Evolutionary conservation across 768 basidiomycete genomes (phyloP).

Genomic region (Hypholoma sublateritium): DNA sequence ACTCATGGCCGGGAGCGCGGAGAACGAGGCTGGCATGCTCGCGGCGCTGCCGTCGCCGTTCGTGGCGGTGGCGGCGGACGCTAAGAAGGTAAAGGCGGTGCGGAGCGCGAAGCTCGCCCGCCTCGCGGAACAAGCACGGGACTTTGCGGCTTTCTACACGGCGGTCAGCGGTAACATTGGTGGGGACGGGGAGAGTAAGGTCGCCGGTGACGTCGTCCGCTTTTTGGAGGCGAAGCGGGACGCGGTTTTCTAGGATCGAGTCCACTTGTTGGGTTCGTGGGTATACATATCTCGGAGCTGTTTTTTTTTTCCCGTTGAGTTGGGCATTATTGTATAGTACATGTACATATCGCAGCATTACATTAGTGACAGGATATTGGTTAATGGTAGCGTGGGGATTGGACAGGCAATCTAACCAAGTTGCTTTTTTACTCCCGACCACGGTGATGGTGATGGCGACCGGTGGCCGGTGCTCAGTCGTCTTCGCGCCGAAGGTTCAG

Average conservation of each 20-base stretch:
- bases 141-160: constrained; percentile 49
- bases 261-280: background rate
- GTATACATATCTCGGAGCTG: too few species aligned
- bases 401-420: too few species aligned
- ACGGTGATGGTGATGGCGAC: too few species aligned
- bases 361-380: background rate
- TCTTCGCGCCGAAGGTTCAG: background rate
- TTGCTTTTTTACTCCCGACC: background rate
- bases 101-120: constrained; percentile 27
- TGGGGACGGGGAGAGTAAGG: constrained; percentile 37
- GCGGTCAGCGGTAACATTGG: constrained; percentile 21
- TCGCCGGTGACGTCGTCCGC: constrained; percentile 48
- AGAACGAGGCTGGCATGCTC: constrained; percentile 38
- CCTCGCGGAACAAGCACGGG: constrained; percentile 43
- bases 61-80: background rate
- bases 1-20: constrained; percentile 39
- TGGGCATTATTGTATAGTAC: background rate
- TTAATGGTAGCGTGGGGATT: background rate
- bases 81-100: constrained; percentile 2
- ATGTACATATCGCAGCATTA: background rate
- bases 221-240: constrained; percentile 50
- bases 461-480: too few species aligned
- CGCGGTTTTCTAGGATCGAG: background rate
- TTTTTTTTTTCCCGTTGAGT: too few species aligned
- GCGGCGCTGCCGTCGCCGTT: constrained; percentile 5